phyloP scores from a whole-genome alignment of 768 basidiomycete species.

The Kwoniella sp. region DNA sequence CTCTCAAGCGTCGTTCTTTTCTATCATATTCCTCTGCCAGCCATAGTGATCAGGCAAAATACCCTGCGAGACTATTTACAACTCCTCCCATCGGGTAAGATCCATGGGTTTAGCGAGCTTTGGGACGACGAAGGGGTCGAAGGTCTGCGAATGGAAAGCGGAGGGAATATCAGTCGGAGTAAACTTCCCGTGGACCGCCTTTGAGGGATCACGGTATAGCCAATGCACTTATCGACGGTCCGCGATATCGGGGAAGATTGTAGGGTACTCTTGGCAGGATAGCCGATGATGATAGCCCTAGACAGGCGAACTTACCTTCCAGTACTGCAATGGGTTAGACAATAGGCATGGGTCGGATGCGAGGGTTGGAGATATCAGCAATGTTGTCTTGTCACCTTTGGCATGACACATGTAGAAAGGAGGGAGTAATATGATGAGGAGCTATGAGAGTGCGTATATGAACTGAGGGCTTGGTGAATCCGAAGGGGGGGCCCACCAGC shows the following conservation, averaged over 20 bases:
- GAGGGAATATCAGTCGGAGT: background rate
- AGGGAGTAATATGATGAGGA: no score
- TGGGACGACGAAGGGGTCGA: constrained; percentile 57
- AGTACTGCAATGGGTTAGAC: constrained; percentile 44
- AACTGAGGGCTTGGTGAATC: no score
- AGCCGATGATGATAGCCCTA: background rate
- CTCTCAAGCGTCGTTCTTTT: no score
- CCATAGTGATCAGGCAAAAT: no score
- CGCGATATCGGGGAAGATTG: constrained; percentile 9
- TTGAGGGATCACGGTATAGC: background rate
- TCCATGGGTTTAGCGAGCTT: constrained; percentile 55
- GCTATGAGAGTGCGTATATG: no score
- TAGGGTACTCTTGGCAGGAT: background rate
- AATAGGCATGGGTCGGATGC: no score
- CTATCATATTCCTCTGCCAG: no score
- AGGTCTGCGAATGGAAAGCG: constrained; percentile 36
- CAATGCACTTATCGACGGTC: background rate
- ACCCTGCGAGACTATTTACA: no score
- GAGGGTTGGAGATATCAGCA: no score
- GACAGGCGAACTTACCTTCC: constrained; percentile 41
- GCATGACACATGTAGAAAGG: no score
- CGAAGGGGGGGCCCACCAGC: no score
- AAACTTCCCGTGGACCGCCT: background rate
- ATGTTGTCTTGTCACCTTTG: no score
- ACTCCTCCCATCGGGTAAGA: constrained; percentile 55